These are phyloP conservation scores for Stephania yunnanensis DNA, from an alignment of 164 flowering plant genomes.

Conservation along the genomic window DNA sequence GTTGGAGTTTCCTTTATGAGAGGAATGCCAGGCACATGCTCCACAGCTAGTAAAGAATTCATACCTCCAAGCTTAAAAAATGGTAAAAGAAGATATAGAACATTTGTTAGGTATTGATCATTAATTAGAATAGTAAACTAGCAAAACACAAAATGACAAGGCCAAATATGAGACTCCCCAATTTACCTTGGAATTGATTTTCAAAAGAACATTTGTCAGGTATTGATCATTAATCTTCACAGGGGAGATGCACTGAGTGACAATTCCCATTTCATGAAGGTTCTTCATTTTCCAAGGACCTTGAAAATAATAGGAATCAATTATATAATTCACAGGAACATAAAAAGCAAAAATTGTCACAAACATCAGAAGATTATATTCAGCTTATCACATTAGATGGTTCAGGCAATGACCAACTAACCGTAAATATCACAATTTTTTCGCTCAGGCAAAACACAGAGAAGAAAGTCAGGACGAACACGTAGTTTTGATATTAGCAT, in stretches of 20 bases:
- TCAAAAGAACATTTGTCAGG: constrained; percentile 74
- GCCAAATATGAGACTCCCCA: background rate
- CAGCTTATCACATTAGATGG: background rate
- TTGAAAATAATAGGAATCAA: constrained; percentile 13
- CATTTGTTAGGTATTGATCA: background rate
- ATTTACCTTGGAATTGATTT: constrained; percentile 80
- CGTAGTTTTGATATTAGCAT: constrained; percentile 42
- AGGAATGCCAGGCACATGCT: constrained; percentile 46
- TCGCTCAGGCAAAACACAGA: constrained; percentile 72
- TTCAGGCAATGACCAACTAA: constrained; percentile 17
- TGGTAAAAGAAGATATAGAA: background rate
- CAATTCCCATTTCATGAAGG: constrained; percentile 56
- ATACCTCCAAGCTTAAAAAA: constrained; percentile 67
- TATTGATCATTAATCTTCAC: constrained; percentile 68
- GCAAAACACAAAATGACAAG: background rate
- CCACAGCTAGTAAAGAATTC: constrained; percentile 68
- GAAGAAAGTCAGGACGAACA: constrained; percentile 55
- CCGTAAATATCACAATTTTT: constrained; percentile 80
- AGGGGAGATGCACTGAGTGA: constrained; percentile 69
- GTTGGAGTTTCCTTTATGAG: constrained; percentile 56
- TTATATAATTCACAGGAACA: background rate
- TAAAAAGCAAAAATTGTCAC: background rate
- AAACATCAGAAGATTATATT: background rate
- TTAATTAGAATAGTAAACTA: background rate
- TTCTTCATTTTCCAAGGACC: constrained; percentile 90